Base-by-base conservation (phyloP, 176 grass and related monocot species). In the Juncus inflexus region DNA sequence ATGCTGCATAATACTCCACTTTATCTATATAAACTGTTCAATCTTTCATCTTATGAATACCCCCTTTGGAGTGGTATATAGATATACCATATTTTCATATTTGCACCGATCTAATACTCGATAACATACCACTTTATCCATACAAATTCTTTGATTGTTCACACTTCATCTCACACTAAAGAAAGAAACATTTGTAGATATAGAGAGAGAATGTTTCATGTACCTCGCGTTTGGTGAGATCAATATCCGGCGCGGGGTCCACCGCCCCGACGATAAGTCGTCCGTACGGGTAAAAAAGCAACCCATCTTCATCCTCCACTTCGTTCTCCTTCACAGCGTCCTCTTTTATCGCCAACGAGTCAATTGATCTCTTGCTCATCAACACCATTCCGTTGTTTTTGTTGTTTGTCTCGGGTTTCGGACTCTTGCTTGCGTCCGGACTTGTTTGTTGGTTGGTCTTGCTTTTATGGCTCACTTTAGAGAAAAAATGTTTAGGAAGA, bases 221-320 rank as follows among this genome's bases (percentile, higher is more conserved):
- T 83, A 99, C 88, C 94, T 99, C 94, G 60, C 88, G 79, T 78
- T 79, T 99, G 35, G 88, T 82, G 13, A 69, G 37, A 63, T 99
- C 88, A 37, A 99, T 92, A 66, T 90, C 88, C 74, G 60, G 83
- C 50, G 72, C 78, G 15, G 85, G 85, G 40, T 90, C 74, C 19
- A 64, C 68, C 62, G 94, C 89, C 40, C 74, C 74, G 57, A 80
- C 89, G 78, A 82, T 92, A 74, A 99, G 62, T 63, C 85, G 73
- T 13, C 89, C 84, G 49, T 99, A 99, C 52, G 94, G 85, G 66
- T 81, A 90, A 57, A 82, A 53, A 42, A 72, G 74, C 53, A 89
- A 72, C 78, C 88, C 80, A 77, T 76, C 76, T 61, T 91, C 85
- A 43, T 86, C 78, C 55, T 92, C 83, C 55, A 68, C 58, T 59